Base-by-base conservation (phyloP, 139 green algal genomes). In the Nannochloris sp. region DNA sequence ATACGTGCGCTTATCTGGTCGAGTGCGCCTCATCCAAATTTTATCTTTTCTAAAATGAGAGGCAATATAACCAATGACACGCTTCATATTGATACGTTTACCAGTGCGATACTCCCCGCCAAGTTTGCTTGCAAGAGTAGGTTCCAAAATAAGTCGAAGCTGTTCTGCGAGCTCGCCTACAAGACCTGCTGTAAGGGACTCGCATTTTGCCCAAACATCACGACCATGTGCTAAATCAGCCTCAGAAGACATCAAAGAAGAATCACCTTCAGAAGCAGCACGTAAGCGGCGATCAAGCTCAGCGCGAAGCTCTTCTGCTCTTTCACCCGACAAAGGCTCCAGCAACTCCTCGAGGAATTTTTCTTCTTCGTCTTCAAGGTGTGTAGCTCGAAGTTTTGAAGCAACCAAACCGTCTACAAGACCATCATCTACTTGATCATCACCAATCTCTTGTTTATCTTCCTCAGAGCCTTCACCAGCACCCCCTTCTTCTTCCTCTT, bases 21-120 rank as follows among this genome's bases (percentile, higher is more conserved):
- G 79, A 27, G 84, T 96, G 60, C 94, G 79, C 1, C 94, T 77
- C 79, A 99, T 80, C 94, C 94, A 99, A 74, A 99, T 99, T 83
- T 97, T 97, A 82, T 99, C 94, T 62, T 92, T 89, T n/a, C 89
- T 76, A 72, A 95, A 99, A 62, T 97, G 84, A 27, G 54, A 84
- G 10, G 94, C 94, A 54, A 99, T 96, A 84, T 97, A 99, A 24
- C 84, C 80, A n/a, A 99, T 97, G 25, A 99, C 72, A 31, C 57
- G 51, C 67, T 92, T 93, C 93, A 99, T 99, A 83, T 91, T 96
- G 72, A 99, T 90, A 60, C 94, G 86, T 84, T 99, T 99, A 51
- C 93, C 92, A 12, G 86, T 96, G 29, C 87, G 81, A 86, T 89
- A 99, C 66, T 98, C 94, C 0, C 94, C 94, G 75, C 80, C 89